Conservation (phyloP, 345 rosid genomes). For the Salix purpurea region DNA sequence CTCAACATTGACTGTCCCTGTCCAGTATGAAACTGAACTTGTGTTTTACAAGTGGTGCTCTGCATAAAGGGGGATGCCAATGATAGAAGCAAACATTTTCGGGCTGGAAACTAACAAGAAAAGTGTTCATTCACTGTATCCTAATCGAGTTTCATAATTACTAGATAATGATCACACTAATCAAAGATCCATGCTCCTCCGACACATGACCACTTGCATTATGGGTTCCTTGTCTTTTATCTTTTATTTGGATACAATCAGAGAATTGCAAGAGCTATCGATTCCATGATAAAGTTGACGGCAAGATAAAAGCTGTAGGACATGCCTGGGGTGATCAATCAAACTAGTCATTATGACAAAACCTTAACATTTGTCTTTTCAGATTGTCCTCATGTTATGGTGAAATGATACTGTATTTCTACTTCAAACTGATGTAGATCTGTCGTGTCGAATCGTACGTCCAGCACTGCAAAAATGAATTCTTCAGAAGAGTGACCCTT, state of each 20-base stretch:
- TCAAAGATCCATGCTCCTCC: conserved; percentile 16
- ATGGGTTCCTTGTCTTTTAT: conserved; percentile 37
- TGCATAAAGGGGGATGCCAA: background rate
- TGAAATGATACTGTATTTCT: conserved; percentile 23
- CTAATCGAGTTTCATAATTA: conserved; percentile 14
- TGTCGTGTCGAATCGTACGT: conserved; percentile 4
- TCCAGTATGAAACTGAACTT: too few relatives aligned
- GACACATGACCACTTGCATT: conserved; percentile 35
- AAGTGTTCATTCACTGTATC: conserved; percentile 1
- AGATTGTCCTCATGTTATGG: conserved; percentile 55
- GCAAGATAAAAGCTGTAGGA: conserved; percentile 55
- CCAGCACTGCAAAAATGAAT: background rate
- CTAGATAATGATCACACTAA: conserved; percentile 14
- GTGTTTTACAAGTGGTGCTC: background rate
- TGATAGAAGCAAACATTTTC: background rate
- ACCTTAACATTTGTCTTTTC: conserved; percentile 98
- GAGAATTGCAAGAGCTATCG: conserved; percentile 36
- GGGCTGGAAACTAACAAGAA: conserved; percentile 21
- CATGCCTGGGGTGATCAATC: conserved; percentile 40
- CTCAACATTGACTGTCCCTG: background rate
- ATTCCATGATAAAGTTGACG: conserved; percentile 33
- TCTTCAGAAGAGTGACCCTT: background rate
- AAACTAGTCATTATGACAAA: conserved; percentile 63
- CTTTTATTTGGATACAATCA: conserved; percentile 45
- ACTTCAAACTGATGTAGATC: background rate